Base-by-base conservation (phyloP, 345 rosid species). In the Sonneratia alba region DNA sequence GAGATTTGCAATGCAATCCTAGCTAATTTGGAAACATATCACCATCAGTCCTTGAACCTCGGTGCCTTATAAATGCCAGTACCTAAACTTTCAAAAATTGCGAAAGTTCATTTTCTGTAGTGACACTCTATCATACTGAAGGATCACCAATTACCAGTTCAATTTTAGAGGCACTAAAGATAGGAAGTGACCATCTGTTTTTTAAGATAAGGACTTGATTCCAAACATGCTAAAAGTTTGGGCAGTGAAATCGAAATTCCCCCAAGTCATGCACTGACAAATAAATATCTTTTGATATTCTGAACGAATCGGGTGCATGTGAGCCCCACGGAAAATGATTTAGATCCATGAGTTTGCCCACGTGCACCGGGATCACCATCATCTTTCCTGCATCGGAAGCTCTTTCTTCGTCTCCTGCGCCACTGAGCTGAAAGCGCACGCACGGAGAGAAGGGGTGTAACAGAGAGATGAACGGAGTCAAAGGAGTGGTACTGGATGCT, bases 401-500 rank as follows among this genome's bases (percentile, higher is more conserved):
- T 27, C 18, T 34, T 34, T 62, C 19, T 13, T 62, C 19, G 1
- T 62, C 38, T 62, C 32, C 64, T 22, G 3, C 37, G 6, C 19
- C 1, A 9, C 66, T 12, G 66, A 32, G 37, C 66, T 62, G 15
- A 32, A 32, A 61, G 66, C 66, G 37, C 67, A 63, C 45, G 45
- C 66, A 64, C 78, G 37, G 70, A 63, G 69, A 64, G 79, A 47
- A 36, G 55, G 21, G 43, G 67, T 34, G 51, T 61, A 27, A 34
- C 57, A 45, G 76, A 64, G 76, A 82, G 69, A 78, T 63, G 59
- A 70, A 16, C 11, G 67, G 63, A 24, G 77, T 87, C 63, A 71
- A 77, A 64, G 88, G 90, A 48, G 77, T 90, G 66, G 63, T 87
- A 6, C 59, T 87, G 18, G 87, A 85, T 42, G 83, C 80, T 32